Evolutionary conservation across 441 rosid species (phyloP).

Genomic region (Lepidium campestre): DNA sequence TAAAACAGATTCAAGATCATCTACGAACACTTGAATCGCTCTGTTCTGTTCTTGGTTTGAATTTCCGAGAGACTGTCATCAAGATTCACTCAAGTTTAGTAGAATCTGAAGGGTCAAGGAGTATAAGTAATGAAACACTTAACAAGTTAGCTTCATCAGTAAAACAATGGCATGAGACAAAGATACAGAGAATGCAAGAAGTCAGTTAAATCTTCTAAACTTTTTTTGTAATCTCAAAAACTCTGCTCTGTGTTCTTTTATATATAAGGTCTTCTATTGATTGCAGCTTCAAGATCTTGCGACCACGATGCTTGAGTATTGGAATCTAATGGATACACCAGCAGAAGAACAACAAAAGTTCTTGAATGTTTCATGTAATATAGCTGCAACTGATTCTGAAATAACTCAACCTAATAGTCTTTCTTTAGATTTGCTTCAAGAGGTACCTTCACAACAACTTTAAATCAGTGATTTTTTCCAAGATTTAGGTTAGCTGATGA

Average conservation of each 20-base stretch:
- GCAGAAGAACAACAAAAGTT: conserved; percentile 77
- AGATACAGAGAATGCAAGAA: conserved; percentile 84
- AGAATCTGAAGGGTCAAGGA: conserved; percentile 49
- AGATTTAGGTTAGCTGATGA: not conserved
- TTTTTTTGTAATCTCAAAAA: not conserved
- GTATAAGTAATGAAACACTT: conserved; percentile 50
- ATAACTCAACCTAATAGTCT: conserved; percentile 75
- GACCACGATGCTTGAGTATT: conserved; percentile 69
- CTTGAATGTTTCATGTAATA: conserved; percentile 63
- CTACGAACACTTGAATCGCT: conserved; percentile 46
- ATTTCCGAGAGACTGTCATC: conserved; percentile 35
- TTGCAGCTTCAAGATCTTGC: conserved; percentile 87
- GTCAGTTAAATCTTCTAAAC: conserved; percentile 26
- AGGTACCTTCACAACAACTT: conserved; percentile 36
- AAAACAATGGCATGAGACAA: conserved; percentile 51
- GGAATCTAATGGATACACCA: conserved; percentile 93
- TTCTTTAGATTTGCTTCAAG: conserved; percentile 54
- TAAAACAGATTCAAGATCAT: conserved; percentile 68
- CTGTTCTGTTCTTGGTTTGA: conserved; percentile 67
- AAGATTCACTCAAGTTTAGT: conserved; percentile 53
- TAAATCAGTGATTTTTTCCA: not conserved
- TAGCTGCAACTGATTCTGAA: conserved; percentile 88
- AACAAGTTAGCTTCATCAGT: conserved; percentile 45
- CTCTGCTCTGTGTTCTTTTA: not conserved
- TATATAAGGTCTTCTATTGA: not conserved